A percentile compares a stretch with the other conserved stretches of the same genome.
Conservation (phyloP, 192 early-diverging fungal species). For the Backusella psychrophila region DNA sequence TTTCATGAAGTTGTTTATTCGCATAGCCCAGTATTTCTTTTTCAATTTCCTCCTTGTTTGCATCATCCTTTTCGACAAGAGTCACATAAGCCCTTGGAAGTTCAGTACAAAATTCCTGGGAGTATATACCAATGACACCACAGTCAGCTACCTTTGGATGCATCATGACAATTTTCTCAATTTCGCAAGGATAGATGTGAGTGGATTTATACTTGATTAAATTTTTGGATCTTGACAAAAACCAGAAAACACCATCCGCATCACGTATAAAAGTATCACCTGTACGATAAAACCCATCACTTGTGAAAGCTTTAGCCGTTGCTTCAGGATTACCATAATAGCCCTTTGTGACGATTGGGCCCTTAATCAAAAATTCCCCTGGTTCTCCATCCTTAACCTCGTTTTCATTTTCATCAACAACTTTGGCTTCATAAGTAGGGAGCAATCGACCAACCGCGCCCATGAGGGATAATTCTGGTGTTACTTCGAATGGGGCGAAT, state of each 20-base stretch:
- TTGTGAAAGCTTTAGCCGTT: slow-evolving; percentile 61
- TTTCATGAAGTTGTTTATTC: neutral
- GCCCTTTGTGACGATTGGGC: slow-evolving; percentile 71
- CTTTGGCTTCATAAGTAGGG: neutral
- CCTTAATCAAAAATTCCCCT: slow-evolving; percentile 84
- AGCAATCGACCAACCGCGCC: neutral
- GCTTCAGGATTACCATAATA: slow-evolving; percentile 70
- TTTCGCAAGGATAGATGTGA: slow-evolving; percentile 83
- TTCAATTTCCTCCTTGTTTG: neutral
- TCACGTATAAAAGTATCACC: slow-evolving; percentile 82
- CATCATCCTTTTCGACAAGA: neutral
- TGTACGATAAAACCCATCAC: slow-evolving; percentile 74
- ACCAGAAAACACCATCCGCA: slow-evolving; percentile 65
- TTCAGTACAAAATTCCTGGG: neutral
- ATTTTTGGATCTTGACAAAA: slow-evolving; percentile 85
- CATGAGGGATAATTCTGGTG: neutral
- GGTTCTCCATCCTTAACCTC: neutral
- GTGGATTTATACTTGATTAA: slow-evolving; percentile 88
- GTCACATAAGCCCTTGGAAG: neutral
- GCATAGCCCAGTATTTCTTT: neutral
- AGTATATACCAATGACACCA: neutral
- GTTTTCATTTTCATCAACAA: neutral
- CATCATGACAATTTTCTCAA: slow-evolving; percentile 67
- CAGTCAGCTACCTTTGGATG: slow-evolving; percentile 65
- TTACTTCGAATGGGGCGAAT: neutral